Conservation (phyloP, 2,329 filamentous ascomycete genomes). For the Fusarium liriodendri region DNA sequence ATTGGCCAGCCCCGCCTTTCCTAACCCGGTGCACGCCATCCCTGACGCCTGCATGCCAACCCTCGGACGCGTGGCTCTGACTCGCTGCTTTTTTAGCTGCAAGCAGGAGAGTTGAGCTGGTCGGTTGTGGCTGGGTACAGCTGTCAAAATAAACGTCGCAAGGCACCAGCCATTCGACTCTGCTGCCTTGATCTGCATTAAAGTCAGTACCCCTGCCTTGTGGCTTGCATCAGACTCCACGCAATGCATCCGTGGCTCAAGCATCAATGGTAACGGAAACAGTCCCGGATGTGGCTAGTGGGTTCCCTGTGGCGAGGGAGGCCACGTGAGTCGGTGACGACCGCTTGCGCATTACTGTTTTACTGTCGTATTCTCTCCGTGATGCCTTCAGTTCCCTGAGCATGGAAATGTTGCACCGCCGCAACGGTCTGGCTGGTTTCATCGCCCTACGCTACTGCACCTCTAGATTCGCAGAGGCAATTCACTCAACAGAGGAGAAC, state of each 20-base stretch:
- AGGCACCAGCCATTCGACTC: too few species aligned
- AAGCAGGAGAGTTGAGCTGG: slow-evolving; percentile 6
- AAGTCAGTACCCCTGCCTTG: background rate
- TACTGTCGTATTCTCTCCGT: background rate
- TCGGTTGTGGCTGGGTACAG: slow-evolving; percentile 24
- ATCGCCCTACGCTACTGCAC: slow-evolving; percentile 11
- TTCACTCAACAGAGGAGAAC: background rate
- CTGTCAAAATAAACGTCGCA: background rate
- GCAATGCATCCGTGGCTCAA: background rate
- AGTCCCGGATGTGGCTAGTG: slow-evolving; percentile 13
- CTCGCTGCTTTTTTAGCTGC: slow-evolving; percentile 21
- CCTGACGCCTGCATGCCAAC: slow-evolving; percentile 37
- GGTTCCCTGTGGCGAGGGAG: slow-evolving; percentile 24
- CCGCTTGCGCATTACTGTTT: slow-evolving; percentile 5
- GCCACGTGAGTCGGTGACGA: slow-evolving; percentile 21
- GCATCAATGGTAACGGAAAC: background rate
- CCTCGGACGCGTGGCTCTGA: slow-evolving; percentile 30
- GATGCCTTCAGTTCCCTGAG: background rate
- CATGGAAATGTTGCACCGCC: background rate
- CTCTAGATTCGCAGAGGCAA: slow-evolving; percentile 4
- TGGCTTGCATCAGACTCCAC: background rate
- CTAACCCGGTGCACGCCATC: slow-evolving; percentile 14
- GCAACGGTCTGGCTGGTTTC: slow-evolving; percentile 26
- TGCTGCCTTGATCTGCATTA: background rate
- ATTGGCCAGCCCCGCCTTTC: slow-evolving; percentile 34